phyloP scores from a whole-genome alignment of 441 rosid species.

The Arabidopsis hybrid region DNA sequence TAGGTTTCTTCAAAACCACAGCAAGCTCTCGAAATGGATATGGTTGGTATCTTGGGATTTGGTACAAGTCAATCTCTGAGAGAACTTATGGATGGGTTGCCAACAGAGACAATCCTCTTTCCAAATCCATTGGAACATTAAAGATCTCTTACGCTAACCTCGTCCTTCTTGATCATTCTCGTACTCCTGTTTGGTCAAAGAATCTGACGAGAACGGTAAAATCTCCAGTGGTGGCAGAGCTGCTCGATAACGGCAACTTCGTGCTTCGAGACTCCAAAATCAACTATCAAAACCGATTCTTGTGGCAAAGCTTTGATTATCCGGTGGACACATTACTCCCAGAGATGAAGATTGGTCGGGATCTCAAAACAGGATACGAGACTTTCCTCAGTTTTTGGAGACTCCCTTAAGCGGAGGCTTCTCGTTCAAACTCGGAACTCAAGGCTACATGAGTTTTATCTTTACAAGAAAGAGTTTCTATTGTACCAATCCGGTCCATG shows the following conservation, averaged over 20 bases:
- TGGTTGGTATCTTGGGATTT: slow-evolving; percentile 30
- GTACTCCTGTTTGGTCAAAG: slow-evolving; percentile 55
- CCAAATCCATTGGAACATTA: background rate
- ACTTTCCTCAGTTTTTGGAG: slow-evolving; percentile 62
- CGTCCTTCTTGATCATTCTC: background rate
- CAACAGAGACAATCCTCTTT: slow-evolving; percentile 20
- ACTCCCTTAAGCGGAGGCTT: slow-evolving; percentile 56
- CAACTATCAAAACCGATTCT: slow-evolving; percentile 1
- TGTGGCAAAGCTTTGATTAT: slow-evolving; percentile 75
- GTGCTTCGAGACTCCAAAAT: slow-evolving; percentile 55
- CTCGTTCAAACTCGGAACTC: slow-evolving; percentile 50
- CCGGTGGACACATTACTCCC: slow-evolving; percentile 73
- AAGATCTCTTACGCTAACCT: background rate
- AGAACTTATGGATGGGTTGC: slow-evolving; percentile 61
- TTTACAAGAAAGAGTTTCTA: slow-evolving; percentile 26
- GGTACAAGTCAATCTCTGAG: slow-evolving; percentile 44
- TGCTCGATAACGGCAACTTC: slow-evolving; percentile 61
- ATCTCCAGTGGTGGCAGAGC: slow-evolving; percentile 47
- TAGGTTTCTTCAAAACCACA: slow-evolving; percentile 48
- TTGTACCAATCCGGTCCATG: slow-evolving; percentile 70
- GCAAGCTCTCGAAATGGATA: background rate
- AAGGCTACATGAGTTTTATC: slow-evolving; percentile 58
- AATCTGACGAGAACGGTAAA: slow-evolving; percentile 46
- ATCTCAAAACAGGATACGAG: slow-evolving; percentile 42
- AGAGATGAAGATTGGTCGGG: slow-evolving; percentile 53